Evolutionary conservation across 352 stramenopile species (phyloP).

Genomic region (Aphanomyces stellatus): DNA sequence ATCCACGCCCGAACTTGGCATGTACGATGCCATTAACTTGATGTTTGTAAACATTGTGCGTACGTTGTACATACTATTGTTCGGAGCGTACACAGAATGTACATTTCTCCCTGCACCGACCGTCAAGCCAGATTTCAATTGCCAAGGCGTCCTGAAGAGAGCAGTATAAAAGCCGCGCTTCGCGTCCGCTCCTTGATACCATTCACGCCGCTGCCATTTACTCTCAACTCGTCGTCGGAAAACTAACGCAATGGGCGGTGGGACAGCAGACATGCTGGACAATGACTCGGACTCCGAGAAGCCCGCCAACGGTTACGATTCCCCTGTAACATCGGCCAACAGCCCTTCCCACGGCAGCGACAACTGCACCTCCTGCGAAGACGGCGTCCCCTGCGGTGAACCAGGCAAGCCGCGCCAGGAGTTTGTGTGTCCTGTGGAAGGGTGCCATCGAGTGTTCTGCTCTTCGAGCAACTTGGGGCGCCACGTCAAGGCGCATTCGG

Average conservation of each 20-base stretch:
- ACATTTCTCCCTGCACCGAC: not conserved
- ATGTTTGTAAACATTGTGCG: too few species aligned
- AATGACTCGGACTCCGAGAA: slow-evolving; percentile 18
- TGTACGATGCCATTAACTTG: too few species aligned
- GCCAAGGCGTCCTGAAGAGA: not conserved
- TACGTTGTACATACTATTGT: not conserved
- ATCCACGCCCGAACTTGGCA: too few species aligned
- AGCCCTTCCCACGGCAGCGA: not conserved
- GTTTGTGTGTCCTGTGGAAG: slow-evolving; percentile 18
- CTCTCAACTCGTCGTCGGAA: not conserved
- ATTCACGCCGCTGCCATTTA: slow-evolving; percentile 7
- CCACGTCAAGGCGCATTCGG: slow-evolving; percentile 20
- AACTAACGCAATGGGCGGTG: slow-evolving; percentile 13
- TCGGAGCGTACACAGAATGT: not conserved
- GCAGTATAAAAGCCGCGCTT: not conserved
- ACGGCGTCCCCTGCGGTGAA: not conserved
- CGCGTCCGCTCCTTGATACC: not conserved
- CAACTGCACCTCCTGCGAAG: slow-evolving; percentile 8
- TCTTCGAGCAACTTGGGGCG: slow-evolving; percentile 19
- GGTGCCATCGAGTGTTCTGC: slow-evolving; percentile 16
- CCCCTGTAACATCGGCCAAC: slow-evolving; percentile 15
- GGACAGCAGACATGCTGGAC: slow-evolving; percentile 17
- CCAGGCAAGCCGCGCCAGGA: not conserved
- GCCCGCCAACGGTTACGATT: slow-evolving; percentile 4
- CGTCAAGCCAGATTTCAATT: slow-evolving; percentile 9